Evolutionary conservation across 2,329 filamentous ascomycete species (phyloP).

Genomic region (Metarhizium brunneum): DNA sequence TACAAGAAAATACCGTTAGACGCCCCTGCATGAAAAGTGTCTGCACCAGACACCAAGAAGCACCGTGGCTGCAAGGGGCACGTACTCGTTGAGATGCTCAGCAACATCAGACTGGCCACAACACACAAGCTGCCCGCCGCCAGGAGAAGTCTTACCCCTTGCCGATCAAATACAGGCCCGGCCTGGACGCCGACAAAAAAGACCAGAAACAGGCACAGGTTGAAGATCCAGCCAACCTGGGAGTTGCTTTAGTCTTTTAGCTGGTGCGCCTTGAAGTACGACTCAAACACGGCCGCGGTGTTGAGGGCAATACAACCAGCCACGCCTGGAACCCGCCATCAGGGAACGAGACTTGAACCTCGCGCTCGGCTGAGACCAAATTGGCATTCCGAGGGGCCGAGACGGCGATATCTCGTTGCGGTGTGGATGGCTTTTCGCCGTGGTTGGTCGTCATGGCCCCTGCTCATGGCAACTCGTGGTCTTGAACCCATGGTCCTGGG

Average conservation of each 20-base stretch:
- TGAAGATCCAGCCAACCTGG: conserved; percentile 79
- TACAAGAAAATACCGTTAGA: conserved; percentile 14
- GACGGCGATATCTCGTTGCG: neutral
- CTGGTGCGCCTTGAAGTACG: conserved; percentile 66
- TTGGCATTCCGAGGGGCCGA: neutral
- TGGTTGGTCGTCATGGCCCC: neutral
- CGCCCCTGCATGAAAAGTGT: neutral
- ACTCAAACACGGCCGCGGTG: conserved; percentile 48
- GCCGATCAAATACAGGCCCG: conserved; percentile 71
- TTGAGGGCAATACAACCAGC: conserved; percentile 66
- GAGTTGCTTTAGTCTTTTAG: conserved; percentile 57
- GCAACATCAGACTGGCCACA: too few species aligned
- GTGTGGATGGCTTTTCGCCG: neutral
- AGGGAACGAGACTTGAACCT: conserved; percentile 36
- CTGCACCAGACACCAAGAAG: neutral
- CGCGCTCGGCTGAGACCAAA: neutral
- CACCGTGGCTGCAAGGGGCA: neutral
- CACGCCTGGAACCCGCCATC: conserved; percentile 62
- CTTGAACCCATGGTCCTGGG: neutral
- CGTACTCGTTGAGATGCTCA: neutral
- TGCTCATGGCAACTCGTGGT: neutral
- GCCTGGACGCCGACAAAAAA: conserved; percentile 78
- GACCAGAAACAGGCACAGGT: conserved; percentile 68
- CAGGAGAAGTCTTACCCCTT: conserved; percentile 62
- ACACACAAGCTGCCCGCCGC: conserved; percentile 52